A percentile compares a stretch with the other conserved stretches of the same genome.
Evolutionary conservation across 192 early-diverging fungal genomes (phyloP).

Genomic region (Backusella circina): DNA sequence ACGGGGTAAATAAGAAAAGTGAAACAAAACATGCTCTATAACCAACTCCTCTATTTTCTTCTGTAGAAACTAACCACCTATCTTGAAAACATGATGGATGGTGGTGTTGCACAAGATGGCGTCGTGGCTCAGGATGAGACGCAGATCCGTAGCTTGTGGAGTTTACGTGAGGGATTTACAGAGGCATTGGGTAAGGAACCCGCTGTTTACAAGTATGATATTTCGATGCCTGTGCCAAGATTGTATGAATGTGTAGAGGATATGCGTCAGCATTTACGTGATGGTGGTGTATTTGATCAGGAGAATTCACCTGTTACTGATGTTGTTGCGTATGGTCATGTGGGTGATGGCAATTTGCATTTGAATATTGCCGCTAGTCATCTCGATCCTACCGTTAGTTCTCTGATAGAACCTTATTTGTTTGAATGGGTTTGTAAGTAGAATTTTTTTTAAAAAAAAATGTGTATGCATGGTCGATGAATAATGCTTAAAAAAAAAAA

Average conservation of each 20-base stretch:
- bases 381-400: slow-evolving; percentile 56
- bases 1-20: slow-evolving; percentile 47
- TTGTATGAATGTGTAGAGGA: slow-evolving; percentile 85
- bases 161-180: slow-evolving; percentile 91
- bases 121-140: slow-evolving; percentile 86
- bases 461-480: background rate
- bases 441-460: background rate
- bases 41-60: too few relatives aligned
- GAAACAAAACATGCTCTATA: background rate
- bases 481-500: too few relatives aligned
- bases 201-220: slow-evolving; percentile 94
- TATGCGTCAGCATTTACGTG: slow-evolving; percentile 64
- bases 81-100: slow-evolving; percentile 76
- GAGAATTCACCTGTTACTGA: slow-evolving; percentile 55
- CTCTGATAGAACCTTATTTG: slow-evolving; percentile 86
- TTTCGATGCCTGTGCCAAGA: slow-evolving; percentile 84
- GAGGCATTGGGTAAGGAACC: slow-evolving; percentile 88
- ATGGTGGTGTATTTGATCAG: slow-evolving; percentile 53
- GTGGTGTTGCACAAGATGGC: slow-evolving; percentile 79
- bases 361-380: slow-evolving; percentile 80
- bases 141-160: slow-evolving; percentile 82
- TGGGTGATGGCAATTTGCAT: slow-evolving; percentile 98
- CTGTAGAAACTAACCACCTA: slow-evolving; percentile 73
- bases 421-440: slow-evolving; percentile 81
- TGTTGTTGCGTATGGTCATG: slow-evolving; percentile 93